Base-by-base conservation (phyloP, 805 yeast genomes). In the Ogataea henricii region DNA sequence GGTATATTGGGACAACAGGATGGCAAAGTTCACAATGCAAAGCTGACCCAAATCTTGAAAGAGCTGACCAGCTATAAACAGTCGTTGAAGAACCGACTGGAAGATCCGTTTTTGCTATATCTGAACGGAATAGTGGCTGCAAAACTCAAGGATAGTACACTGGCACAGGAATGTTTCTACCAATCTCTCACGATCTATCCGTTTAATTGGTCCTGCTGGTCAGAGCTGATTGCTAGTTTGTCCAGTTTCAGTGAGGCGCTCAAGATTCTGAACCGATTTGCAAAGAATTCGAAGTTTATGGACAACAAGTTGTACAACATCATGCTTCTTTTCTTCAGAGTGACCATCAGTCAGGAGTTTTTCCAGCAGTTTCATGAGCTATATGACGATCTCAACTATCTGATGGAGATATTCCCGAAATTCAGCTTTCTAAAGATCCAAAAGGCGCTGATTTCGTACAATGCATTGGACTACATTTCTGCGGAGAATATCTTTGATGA, bases 201-300 rank as follows among this genome's bases (percentile, higher is more conserved):
- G 0, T 87, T 76, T 64, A 92, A 92, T 64, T 94, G 99, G 99
- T 79, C 91, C 46, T 86, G 94, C 49, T 94, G 97, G 97, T 74
- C 77, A 48, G 97, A 92, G 61, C 71, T 94, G 33, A 69, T 82
- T 10, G 70, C 80, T 3, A 81, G 88, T 45, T 67, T 89, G 23
- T 66, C 78, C 6, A 76, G 81, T 25, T 74, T 82, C 46, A 86
- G 84, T 50, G 87, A 86, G 46, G 85, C 89, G 0, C 48, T 70
- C 40, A 55, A 58, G 45, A 59, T 76, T 52, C 52, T 73, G 35
- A 60, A 68, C 51, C 66, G 70, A 53, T 61, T 75, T 52, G 63
- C 71, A 38, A 60, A 65, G n/a, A 62, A 70, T 25, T 64, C 70
- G 16, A 61, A 62, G 22, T 60, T 67, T 17, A 55, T 67, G 16